phyloP scores from a whole-genome alignment of 139 green algal genomes.

The Pycnococcus provasolii region DNA sequence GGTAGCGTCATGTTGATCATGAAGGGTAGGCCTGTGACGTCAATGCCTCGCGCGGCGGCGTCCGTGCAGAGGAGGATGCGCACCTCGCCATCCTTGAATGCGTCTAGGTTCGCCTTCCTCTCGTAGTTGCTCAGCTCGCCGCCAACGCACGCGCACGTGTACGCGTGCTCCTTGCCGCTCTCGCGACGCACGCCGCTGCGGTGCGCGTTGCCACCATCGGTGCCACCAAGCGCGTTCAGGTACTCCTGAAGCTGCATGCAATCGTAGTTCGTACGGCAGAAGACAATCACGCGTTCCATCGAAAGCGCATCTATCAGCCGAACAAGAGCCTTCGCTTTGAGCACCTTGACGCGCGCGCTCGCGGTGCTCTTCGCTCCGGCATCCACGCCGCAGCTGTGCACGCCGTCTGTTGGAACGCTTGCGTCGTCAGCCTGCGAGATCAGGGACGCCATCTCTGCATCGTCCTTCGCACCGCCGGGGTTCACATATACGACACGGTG shows the following conservation, averaged over 20 bases:
- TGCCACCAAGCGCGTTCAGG: constrained; percentile 40
- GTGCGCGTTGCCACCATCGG: constrained; percentile 10
- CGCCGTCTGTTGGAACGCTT: constrained; percentile 48
- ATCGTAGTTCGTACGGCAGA: constrained; percentile 54
- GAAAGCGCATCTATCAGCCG: constrained; percentile 45
- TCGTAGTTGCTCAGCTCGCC: constrained; percentile 56
- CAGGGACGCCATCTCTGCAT: constrained; percentile 31
- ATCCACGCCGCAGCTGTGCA: constrained; percentile 29
- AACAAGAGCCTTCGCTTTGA: constrained; percentile 42
- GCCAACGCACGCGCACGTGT: constrained; percentile 62
- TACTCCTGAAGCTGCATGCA: constrained; percentile 58
- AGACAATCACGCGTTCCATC: constrained; percentile 51
- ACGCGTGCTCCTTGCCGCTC: constrained; percentile 49
- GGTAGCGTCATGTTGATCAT: constrained; percentile 85
- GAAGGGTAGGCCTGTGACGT: constrained; percentile 69
- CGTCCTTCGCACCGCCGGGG: too few species aligned
- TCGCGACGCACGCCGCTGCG: constrained; percentile 26
- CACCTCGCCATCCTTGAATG: constrained; percentile 67
- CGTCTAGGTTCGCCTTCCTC: constrained; percentile 47
- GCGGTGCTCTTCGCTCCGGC: background rate
- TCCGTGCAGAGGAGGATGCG: constrained; percentile 78
- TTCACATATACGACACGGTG: constrained; percentile 47
- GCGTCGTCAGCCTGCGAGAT: constrained; percentile 54
- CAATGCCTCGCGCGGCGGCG: constrained; percentile 71
- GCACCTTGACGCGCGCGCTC: constrained; percentile 3